Percentiles rank a stretch among this genome's conserved stretches.
These are phyloP conservation scores for Neurospora tetraspora DNA, from an alignment of 495 filamentous ascomycete species.

Conservation along the genomic window DNA sequence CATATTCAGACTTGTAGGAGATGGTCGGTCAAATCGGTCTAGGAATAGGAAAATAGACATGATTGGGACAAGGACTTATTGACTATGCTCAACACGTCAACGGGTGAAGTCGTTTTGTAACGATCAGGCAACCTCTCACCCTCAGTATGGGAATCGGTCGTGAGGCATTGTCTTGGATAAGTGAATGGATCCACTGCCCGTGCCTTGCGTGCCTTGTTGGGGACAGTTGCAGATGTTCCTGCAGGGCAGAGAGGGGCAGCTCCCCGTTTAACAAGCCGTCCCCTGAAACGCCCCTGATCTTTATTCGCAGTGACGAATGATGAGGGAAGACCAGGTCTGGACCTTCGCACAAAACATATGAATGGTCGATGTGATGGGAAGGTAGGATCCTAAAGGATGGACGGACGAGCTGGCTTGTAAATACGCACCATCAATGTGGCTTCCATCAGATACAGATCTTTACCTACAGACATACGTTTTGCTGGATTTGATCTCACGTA, in stretches of 20 bases:
- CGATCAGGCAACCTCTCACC: neutral
- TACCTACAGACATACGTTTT: no score
- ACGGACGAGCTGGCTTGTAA: neutral
- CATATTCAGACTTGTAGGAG: conserved; percentile 26
- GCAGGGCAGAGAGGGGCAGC: neutral
- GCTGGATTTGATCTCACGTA: neutral
- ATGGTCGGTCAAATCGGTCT: conserved; percentile 5
- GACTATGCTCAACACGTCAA: neutral
- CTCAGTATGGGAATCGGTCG: neutral
- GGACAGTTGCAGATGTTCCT: neutral
- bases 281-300: neutral
- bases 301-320: neutral
- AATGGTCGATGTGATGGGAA: neutral
- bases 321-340: neutral
- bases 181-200: neutral
- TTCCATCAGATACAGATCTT: neutral
- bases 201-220: neutral
- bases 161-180: neutral
- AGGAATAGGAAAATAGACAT: conserved; percentile 26
- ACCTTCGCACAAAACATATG: neutral
- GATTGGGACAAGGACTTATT: neutral
- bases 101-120: neutral
- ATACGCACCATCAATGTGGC: neutral
- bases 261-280: neutral
- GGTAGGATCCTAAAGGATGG: neutral